phyloP scores from a whole-genome alignment of 345 rosid species.

The Psidium friedrichsthalianum region DNA sequence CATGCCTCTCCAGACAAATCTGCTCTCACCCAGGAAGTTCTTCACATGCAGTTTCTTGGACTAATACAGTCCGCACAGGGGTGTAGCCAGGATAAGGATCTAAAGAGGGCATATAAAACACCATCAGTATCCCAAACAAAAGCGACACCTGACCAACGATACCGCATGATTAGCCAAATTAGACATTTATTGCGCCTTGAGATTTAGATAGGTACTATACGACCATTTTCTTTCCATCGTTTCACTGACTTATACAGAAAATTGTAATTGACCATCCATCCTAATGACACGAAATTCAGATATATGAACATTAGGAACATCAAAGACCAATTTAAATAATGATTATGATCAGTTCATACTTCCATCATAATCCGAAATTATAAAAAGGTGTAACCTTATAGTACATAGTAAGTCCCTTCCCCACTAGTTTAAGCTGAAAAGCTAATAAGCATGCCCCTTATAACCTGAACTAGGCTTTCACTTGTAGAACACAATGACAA shows the following conservation, averaged over 20 bases:
- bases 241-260: too few species aligned
- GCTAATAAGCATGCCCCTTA: too few species aligned
- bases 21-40: slow-evolving; percentile 86
- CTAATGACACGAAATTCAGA: not conserved
- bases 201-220: not conserved
- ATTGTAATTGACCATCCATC: not conserved
- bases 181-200: not conserved
- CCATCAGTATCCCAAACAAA: slow-evolving; percentile 71
- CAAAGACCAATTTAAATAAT: not conserved
- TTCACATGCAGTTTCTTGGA: slow-evolving; percentile 66
- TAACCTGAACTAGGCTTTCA: too few species aligned
- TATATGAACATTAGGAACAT: not conserved
- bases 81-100: slow-evolving; percentile 90
- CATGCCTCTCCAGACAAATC: slow-evolving; percentile 82
- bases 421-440: too few species aligned
- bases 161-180: not conserved
- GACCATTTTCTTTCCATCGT: not conserved
- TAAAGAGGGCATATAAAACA: slow-evolving; percentile 70
- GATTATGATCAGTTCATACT: not conserved
- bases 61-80: slow-evolving; percentile 34
- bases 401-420: too few species aligned
- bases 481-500: too few species aligned
- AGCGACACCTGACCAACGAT: slow-evolving; percentile 32
- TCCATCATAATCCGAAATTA: not conserved
- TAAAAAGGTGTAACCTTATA: too few species aligned